phyloP scores from a whole-genome alignment of 169 alveolate species.

The Plasmodium sp. region DNA sequence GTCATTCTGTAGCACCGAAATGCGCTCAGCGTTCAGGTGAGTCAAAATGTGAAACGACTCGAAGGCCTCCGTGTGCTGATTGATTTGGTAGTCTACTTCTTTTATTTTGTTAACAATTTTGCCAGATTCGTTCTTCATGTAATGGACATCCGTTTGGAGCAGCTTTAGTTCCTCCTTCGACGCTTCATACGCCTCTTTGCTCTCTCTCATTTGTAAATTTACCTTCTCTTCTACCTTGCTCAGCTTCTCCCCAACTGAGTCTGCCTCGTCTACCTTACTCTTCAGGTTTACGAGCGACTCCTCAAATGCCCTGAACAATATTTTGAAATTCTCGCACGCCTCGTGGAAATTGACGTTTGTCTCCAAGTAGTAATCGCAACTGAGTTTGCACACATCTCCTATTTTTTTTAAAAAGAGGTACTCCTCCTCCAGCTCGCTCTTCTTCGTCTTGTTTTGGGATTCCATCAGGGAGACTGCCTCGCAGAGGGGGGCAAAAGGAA shows the following conservation, averaged over 20 bases:
- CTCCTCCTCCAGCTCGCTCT: slow-evolving; percentile 30
- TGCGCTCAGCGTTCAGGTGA: slow-evolving; percentile 35
- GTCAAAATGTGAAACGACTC: slow-evolving; percentile 53
- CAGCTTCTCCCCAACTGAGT: background rate
- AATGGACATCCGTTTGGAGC: background rate
- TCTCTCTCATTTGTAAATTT: background rate
- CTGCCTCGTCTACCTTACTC: slow-evolving; percentile 26
- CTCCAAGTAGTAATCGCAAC: slow-evolving; percentile 57
- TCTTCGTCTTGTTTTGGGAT: slow-evolving; percentile 54
- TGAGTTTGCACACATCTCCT: slow-evolving; percentile 65
- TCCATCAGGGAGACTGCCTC: slow-evolving; percentile 19
- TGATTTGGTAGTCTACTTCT: slow-evolving; percentile 67
- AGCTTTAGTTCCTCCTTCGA: slow-evolving; percentile 6
- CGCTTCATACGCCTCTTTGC: background rate
- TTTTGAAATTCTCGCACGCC: slow-evolving; percentile 42
- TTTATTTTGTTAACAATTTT: slow-evolving; percentile 50
- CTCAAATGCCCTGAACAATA: slow-evolving; percentile 35
- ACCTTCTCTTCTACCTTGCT: slow-evolving; percentile 25
- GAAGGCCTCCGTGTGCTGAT: slow-evolving; percentile 62
- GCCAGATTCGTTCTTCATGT: slow-evolving; percentile 58
- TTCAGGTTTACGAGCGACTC: slow-evolving; percentile 17
- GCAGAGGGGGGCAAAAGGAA: background rate
- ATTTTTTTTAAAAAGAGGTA: slow-evolving; percentile 32
- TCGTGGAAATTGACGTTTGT: slow-evolving; percentile 61
- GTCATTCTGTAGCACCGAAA: slow-evolving; percentile 16